phyloP scores from a whole-genome alignment of 495 filamentous ascomycete species.

The Neurospora hispaniola region DNA sequence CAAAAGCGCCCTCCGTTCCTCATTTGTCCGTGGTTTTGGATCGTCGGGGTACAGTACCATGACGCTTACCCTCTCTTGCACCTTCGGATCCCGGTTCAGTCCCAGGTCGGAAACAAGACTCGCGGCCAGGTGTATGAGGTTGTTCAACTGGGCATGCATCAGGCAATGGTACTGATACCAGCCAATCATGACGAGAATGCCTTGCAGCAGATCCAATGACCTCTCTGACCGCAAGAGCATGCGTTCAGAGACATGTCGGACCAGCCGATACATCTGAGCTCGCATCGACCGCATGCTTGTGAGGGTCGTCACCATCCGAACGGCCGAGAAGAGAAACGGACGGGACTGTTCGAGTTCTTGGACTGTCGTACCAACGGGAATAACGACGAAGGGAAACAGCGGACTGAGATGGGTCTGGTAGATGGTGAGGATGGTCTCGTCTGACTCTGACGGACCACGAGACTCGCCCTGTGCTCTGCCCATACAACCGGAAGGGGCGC shows the following conservation, averaged over 20 bases:
- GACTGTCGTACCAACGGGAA: conserved; percentile 17
- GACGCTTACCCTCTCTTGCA: conserved; percentile 14
- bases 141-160: conserved; percentile 33
- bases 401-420: conserved; percentile 25
- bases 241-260: conserved; percentile 28
- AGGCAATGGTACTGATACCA: conserved; percentile 34
- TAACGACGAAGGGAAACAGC: conserved; percentile 28
- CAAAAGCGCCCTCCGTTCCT: conserved; percentile 25
- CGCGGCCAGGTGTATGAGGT: conserved; percentile 34
- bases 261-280: conserved; percentile 26
- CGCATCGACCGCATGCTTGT: conserved; percentile 28
- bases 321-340: conserved; percentile 27
- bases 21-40: conserved; percentile 12
- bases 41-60: conserved; percentile 9
- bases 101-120: conserved; percentile 36
- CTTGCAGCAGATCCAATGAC: conserved; percentile 39
- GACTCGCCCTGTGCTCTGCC: conserved; percentile 14
- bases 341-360: conserved; percentile 11
- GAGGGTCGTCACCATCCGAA: conserved; percentile 30
- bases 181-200: conserved; percentile 36
- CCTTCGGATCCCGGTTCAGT: conserved; percentile 25
- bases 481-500: conserved; percentile 16
- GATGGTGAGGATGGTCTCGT: conserved; percentile 25
- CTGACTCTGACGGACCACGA: conserved; percentile 13
- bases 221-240: conserved; percentile 37